Evolutionary conservation across 345 rosid species (phyloP), one percentile per base, ranked within the genome.

Genomic region (Rhodamnia argentea): DNA sequence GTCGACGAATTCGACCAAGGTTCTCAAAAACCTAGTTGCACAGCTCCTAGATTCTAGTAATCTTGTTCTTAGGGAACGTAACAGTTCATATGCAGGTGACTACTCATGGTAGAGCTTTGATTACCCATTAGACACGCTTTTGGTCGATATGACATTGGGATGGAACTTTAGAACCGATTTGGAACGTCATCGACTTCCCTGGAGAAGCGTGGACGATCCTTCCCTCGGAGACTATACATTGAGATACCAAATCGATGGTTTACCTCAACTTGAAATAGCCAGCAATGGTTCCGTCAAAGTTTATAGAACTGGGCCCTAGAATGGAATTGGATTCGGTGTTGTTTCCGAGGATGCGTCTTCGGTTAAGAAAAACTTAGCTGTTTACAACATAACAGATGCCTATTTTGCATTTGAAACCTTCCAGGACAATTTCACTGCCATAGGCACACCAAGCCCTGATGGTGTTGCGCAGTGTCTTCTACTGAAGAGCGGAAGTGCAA

Each of bases 81-180:
- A 32, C 13, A 59, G 12, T 47, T 70, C 1, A 40, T 51, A 56
- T 1, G 37, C 32, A 52, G 52, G 24, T 83, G 85, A 54, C 7
- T 92, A 20, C 62, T 10, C 64, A 44, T 92, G 92, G 92, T 91
- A 90, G 51, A 89, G 90, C 54, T 90, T 92, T 75, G 90, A 90
- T 52, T 47, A 83, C 70, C 90, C 90, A 8, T 86, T 90, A 2
- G 90, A 91, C 62, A 88, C 91, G 42, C 2, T 91, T 70, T 84
- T 91, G 55, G 74, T 89, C 5, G 89, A 59, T n/a, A 91, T 90
- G 93, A 90, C 82, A 47, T 22, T 89, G 3, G 90, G 90, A 14
- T 84, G 87, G 87, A 84, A 85, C 59, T 82, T 76, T 26, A 47
- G 32, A 26, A 59, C 82, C 4, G 85, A 85, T 27, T 5, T 86